Base-by-base conservation (phyloP, 805 yeast species). In the Isabelozyma pseudorhagii region DNA sequence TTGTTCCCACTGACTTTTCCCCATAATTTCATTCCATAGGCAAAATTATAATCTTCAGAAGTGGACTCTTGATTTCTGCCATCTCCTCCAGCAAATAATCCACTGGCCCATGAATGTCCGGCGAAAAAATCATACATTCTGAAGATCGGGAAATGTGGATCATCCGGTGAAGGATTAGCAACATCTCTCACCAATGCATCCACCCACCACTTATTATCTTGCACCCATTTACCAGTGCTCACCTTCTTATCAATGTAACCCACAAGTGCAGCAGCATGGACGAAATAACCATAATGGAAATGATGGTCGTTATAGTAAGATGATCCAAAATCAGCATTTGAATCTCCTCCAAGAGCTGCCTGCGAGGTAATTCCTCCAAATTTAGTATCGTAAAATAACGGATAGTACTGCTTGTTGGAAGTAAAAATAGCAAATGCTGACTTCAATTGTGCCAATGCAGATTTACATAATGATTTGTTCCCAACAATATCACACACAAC, bases 61-160 rank as follows among this genome's bases (percentile, higher is more conserved):
- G 84, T 68, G 9, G 86, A 80, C 59, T 84, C 89, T 60, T 84
- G 84, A 59, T 84, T 85, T 54, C 82, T 80, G 38, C 90, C 89
- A 59, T 83, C 87, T 4, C 78, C 81, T 41, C 80, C 72, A 11
- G 75, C 79, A 57, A 77, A 79, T 15, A 85, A 58, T 2, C 92
- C 91, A 54, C 79, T 77, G 9, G 90, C 89, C 82, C 87, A 83
- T 21, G 87, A 80, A 59, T 85, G 91, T 9, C 91, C 91, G 52
- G 72, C 68, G 65, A 63, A 86, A 82, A 87, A 85, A 61, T 85
- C 89, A 64, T 85, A 85, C 49, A 74, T 71, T 51, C 90, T 74
- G 42, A 75, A 82, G 8, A 75, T 79, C 3, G 91, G 90, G 72
- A 83, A 86, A 51, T 74, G 77, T 0, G 58, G 36, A 54, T 83